Percentiles rank a stretch among this genome's conserved stretches.
Evolutionary conservation across 257 asterid genomes (phyloP).

Genomic region (Anisodus acutangulus): DNA sequence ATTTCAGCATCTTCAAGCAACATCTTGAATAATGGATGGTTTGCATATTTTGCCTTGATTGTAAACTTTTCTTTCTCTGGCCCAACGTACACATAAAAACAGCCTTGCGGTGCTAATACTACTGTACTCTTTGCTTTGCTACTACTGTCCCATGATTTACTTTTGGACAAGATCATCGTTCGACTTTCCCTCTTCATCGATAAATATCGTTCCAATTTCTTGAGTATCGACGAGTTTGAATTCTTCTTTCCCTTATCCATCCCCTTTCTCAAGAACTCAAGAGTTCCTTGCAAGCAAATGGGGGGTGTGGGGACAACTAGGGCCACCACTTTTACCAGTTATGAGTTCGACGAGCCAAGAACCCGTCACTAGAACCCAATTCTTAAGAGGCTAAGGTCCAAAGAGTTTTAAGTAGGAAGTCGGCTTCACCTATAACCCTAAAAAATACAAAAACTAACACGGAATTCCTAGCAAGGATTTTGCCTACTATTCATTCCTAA

Average conservation of each 20-base stretch:
- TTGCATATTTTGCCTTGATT: slow-evolving; percentile 49
- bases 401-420: no score
- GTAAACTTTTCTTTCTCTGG: slow-evolving; percentile 51
- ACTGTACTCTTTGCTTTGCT: slow-evolving; percentile 11
- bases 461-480: no score
- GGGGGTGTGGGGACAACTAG: background rate
- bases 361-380: no score
- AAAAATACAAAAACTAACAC: no score
- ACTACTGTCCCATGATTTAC: slow-evolving; percentile 35
- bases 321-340: background rate
- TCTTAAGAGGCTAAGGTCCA: no score
- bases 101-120: slow-evolving; percentile 56
- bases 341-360: background rate
- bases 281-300: background rate
- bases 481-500: background rate
- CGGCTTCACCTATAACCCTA: background rate
- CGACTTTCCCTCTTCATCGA: slow-evolving; percentile 18
- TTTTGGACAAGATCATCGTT: slow-evolving; percentile 27
- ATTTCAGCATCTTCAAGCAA: slow-evolving; percentile 69
- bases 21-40: slow-evolving; percentile 66
- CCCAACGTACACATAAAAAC: slow-evolving; percentile 70
- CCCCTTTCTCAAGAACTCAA: background rate
- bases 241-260: slow-evolving; percentile 1
- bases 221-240: slow-evolving; percentile 9
- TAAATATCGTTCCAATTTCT: slow-evolving; percentile 18